Conservation (phyloP, 305 asterid species). For the Fraxinus velutina region DNA sequence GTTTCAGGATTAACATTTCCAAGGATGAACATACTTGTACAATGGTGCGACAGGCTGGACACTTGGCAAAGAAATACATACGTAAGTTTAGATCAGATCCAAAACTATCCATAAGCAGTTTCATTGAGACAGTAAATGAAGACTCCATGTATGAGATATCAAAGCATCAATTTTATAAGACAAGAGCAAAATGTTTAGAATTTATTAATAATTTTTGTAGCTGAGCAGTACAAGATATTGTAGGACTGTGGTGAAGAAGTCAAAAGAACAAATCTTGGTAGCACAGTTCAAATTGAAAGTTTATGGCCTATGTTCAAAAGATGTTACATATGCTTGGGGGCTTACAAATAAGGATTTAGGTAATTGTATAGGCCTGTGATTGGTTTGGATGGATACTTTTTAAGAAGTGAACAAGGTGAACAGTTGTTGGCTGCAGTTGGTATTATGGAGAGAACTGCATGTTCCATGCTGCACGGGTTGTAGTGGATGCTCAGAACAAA, state of each 20-base stretch:
- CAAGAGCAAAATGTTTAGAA: not conserved
- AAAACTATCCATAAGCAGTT: not conserved
- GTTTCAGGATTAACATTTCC: not conserved
- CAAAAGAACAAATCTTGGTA: not conserved
- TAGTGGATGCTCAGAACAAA: not conserved
- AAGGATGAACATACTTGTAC: not conserved
- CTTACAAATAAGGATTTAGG: not conserved
- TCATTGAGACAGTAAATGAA: not conserved
- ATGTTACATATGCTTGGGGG: not conserved
- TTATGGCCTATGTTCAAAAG: not conserved
- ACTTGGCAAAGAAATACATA: not conserved
- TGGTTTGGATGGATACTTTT: not conserved
- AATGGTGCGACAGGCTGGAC: not conserved
- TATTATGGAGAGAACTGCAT: not conserved
- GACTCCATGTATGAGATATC: not conserved
- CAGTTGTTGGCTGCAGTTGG: not conserved
- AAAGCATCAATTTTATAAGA: not conserved
- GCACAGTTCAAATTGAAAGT: not conserved
- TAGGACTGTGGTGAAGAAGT: not conserved
- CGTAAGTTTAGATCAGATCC: not conserved
- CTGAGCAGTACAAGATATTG: not conserved
- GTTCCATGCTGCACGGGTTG: not conserved
- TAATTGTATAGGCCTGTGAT: not conserved
- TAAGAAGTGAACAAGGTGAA: not conserved
- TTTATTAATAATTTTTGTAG: not conserved